These are phyloP conservation scores for Paramecium pentaurelia DNA, from an alignment of 73 alveolate species.

Conservation along the genomic window DNA sequence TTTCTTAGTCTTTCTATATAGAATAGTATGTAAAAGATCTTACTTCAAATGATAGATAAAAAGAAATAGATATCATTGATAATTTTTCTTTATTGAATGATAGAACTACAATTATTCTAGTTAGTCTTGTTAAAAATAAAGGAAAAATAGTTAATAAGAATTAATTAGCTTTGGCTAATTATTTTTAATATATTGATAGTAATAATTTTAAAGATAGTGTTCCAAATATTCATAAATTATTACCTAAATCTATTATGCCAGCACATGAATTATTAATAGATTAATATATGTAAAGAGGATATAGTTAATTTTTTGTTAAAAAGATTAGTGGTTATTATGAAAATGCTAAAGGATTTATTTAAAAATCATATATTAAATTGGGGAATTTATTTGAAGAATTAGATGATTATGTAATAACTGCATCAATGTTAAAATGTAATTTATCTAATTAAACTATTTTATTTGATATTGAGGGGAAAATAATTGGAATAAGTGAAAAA, in stretches of 20 bases:
- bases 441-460: neutral
- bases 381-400: slow-evolving; percentile 43
- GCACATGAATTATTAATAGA: slow-evolving; percentile 17
- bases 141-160: slow-evolving; percentile 22
- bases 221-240: neutral
- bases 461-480: neutral
- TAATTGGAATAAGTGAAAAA: slow-evolving; percentile 15
- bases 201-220: slow-evolving; percentile 35
- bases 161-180: slow-evolving; percentile 27
- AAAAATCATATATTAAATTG: neutral
- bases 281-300: neutral
- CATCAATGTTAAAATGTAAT: slow-evolving; percentile 32
- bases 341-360: neutral
- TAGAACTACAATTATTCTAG: neutral
- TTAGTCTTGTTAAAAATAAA: neutral
- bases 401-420: slow-evolving; percentile 21
- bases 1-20: neutral
- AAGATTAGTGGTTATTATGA: slow-evolving; percentile 42
- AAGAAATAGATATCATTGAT: slow-evolving; percentile 26
- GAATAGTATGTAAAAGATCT: slow-evolving; percentile 20
- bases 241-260: slow-evolving; percentile 9
- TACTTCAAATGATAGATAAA: slow-evolving; percentile 28
- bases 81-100: neutral
- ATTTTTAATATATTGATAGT: neutral
- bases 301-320: slow-evolving; percentile 4